Evolutionary conservation across 2,329 filamentous ascomycete genomes (phyloP), one percentile per base, ranked within the genome.

Genomic region (Thermothelomyces thermophilus): DNA sequence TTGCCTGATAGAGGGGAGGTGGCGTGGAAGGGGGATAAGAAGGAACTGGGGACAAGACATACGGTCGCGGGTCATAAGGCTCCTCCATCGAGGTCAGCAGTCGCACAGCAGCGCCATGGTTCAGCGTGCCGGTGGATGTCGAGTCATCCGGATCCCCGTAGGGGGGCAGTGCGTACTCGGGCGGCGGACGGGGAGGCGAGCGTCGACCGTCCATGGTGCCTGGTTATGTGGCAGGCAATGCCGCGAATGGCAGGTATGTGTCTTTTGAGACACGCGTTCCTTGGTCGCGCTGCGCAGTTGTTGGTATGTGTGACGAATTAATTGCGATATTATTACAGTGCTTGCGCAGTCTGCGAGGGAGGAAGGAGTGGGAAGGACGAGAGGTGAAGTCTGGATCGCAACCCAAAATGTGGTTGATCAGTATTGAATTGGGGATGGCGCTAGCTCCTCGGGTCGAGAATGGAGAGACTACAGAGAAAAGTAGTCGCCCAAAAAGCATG

Each of bases 31-130:
- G 54, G 44, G 50, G 56, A 47, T 51, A 53, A 44, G 54, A 45
- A 51, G 56, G 42, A 52, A 59, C 46, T 20, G 59, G 53, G 56
- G 63, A 61, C 55, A 58, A 57, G 68, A 83, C 80, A 71, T 83
- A 83, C 79, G 75, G 71, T 63, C 71, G 68, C 49, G 60, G 59
- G 55, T 72, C 67, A 68, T 69, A 60, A 66, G 74, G 67, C 41
- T 82, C 79, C 61, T 83, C 80, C 64, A 80, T 72, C 6, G 79
- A 82, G 46, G 80, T 83, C 67, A 84, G 68, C 59, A 84, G 68
- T 60, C 81, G 74, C 48, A 84, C 74, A 54, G 73, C 76, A 30
- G 79, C 73, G 39, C 72, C 66, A 61, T 75, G 76, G 51, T 60
- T 62, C 33, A 64, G 60, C 49, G 72, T 68, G 52, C 70, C 69